phyloP scores from a whole-genome alignment of 176 grass and related monocot species.

The Secale cereale region DNA sequence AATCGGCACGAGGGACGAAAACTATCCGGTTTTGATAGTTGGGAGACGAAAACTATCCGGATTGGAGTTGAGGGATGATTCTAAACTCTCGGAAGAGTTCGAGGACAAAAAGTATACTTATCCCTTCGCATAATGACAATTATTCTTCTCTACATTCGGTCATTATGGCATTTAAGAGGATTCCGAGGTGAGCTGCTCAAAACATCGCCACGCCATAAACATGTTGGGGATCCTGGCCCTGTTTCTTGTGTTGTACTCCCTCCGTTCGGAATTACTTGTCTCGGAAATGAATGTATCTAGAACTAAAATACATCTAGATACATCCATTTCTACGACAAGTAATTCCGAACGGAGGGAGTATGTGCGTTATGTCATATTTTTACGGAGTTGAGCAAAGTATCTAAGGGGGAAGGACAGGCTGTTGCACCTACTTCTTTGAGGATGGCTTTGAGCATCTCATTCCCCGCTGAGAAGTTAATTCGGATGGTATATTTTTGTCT shows the following conservation, averaged over 20 bases:
- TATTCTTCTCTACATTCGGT: slow-evolving; percentile 44
- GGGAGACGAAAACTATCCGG: no score
- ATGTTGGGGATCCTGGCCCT: slow-evolving; percentile 75
- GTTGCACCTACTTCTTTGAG: slow-evolving; percentile 80
- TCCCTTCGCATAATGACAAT: not conserved
- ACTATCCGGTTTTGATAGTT: no score
- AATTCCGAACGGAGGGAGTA: no score
- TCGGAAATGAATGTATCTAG: no score
- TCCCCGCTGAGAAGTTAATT: slow-evolving; percentile 82
- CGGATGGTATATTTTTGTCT: slow-evolving; percentile 56
- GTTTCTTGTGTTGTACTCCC: slow-evolving; percentile 95
- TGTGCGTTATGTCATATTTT: slow-evolving; percentile 85
- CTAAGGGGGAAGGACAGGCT: slow-evolving; percentile 50
- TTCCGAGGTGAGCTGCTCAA: slow-evolving; percentile 72
- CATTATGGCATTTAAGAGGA: slow-evolving; percentile 83
- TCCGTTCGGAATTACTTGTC: no score
- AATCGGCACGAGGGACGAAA: no score
- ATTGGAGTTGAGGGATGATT: no score
- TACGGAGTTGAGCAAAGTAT: slow-evolving; percentile 63
- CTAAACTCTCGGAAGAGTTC: no score
- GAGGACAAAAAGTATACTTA: no score
- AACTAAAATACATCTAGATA: no score
- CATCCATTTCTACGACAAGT: no score
- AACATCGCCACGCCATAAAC: slow-evolving; percentile 53
- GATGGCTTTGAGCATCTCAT: slow-evolving; percentile 84